Evolutionary conservation across 73 alveolate species (phyloP).

Genomic region (Paramecium primaurelia): DNA sequence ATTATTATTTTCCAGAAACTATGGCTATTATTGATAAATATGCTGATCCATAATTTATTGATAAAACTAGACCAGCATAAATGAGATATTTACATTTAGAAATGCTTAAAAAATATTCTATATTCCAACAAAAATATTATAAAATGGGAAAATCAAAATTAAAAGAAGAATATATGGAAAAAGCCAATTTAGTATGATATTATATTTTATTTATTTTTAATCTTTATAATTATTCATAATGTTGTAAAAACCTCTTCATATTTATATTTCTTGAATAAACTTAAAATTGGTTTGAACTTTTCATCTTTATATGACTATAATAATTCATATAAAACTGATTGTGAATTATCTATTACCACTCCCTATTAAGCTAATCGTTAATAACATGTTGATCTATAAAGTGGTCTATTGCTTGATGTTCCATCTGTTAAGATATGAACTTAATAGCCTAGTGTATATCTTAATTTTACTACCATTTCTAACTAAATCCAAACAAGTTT

Average conservation of each 20-base stretch:
- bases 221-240: conserved; percentile 3
- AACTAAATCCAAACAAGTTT: conserved; percentile 11
- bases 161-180: conserved; percentile 2
- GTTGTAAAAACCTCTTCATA: conserved; percentile 20
- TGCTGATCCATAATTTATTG: conserved; percentile 52
- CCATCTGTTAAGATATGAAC: conserved; percentile 60
- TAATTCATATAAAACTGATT: conserved; percentile 41
- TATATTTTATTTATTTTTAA: not conserved
- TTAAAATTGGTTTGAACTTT: conserved; percentile 48
- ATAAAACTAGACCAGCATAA: not conserved
- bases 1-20: conserved; percentile 30
- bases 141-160: not conserved
- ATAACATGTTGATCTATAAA: conserved; percentile 43
- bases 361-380: conserved; percentile 28
- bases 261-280: not conserved
- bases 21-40: conserved; percentile 9
- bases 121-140: not conserved
- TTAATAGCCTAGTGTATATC: not conserved
- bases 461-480: not conserved
- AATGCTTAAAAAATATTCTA: conserved; percentile 46
- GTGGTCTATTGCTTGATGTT: conserved; percentile 26
- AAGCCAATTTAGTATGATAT: not conserved
- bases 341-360: conserved; percentile 10
- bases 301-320: not conserved
- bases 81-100: conserved; percentile 58